A percentile compares a stretch with the other conserved stretches of the same genome.
Conservation (phyloP, 495 filamentous ascomycete species). For the Hypoxylon fragiforme region DNA sequence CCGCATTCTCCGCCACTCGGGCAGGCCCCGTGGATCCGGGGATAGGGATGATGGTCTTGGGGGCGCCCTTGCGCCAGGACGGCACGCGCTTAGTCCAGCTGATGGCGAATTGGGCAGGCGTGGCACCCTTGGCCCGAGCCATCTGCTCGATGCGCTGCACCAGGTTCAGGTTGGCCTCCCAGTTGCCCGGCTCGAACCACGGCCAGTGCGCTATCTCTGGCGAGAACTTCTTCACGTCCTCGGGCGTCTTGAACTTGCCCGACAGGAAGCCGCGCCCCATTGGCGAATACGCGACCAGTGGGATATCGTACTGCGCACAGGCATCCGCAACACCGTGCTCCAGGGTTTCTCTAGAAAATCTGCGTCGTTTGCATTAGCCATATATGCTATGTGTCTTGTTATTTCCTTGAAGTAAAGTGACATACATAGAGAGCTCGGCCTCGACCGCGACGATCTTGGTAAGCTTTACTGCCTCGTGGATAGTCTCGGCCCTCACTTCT, state of each 20-base stretch:
- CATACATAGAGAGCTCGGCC: slow-evolving; percentile 75
- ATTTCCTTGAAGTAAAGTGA: too few relatives aligned
- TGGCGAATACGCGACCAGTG: slow-evolving; percentile 63
- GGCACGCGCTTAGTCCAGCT: slow-evolving; percentile 65
- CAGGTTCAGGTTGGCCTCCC: slow-evolving; percentile 73
- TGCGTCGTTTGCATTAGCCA: too few relatives aligned
- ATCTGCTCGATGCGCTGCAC: slow-evolving; percentile 66
- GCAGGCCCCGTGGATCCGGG: not conserved
- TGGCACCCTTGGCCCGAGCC: slow-evolving; percentile 70
- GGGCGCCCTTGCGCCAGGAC: slow-evolving; percentile 54
- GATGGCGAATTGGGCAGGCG: slow-evolving; percentile 76
- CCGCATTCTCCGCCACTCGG: slow-evolving; percentile 53
- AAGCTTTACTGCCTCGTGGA: slow-evolving; percentile 70
- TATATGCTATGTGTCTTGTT: too few relatives aligned
- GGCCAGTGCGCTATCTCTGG: slow-evolving; percentile 60
- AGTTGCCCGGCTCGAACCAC: slow-evolving; percentile 69
- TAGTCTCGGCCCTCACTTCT: slow-evolving; percentile 73
- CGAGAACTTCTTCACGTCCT: slow-evolving; percentile 61
- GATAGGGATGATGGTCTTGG: slow-evolving; percentile 74
- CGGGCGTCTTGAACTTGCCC: slow-evolving; percentile 61
- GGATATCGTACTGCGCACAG: slow-evolving; percentile 75
- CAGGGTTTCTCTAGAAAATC: slow-evolving; percentile 40
- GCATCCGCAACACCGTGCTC: slow-evolving; percentile 72
- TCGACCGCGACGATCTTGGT: slow-evolving; percentile 76
- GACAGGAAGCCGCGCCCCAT: slow-evolving; percentile 46